These are phyloP conservation scores for Berberis thunbergii DNA, from an alignment of 164 flowering plant genomes.

Conservation along the genomic window DNA sequence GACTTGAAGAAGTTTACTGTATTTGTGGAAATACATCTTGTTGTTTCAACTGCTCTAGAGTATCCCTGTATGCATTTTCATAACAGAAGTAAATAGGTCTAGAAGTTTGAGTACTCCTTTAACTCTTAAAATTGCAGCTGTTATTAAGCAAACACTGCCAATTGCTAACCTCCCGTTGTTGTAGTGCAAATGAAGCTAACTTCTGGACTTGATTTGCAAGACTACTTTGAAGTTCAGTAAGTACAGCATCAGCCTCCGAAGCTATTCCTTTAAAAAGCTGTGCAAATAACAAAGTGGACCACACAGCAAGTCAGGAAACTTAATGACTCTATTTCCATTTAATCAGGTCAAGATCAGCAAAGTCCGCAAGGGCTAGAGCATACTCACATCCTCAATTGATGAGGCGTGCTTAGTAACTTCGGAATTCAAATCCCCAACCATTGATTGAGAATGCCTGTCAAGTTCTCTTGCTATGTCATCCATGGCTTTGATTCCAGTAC, in stretches of 20 bases:
- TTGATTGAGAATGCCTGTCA: conserved; percentile 63
- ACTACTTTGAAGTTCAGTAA: conserved; percentile 67
- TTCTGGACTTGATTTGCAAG: conserved; percentile 66
- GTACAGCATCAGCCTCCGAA: conserved; percentile 70
- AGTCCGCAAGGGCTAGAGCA: too few species aligned
- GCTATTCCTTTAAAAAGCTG: conserved; percentile 81
- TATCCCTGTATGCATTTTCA: conserved; percentile 48
- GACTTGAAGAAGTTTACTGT: conserved; percentile 36
- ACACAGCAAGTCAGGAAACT: neutral
- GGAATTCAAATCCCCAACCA: conserved; percentile 54
- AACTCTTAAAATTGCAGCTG: neutral
- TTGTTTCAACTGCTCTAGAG: conserved; percentile 67
- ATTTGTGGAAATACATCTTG: conserved; percentile 69
- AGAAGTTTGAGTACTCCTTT: neutral
- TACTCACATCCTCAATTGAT: conserved; percentile 65
- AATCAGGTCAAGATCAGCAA: neutral
- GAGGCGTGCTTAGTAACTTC: conserved; percentile 78
- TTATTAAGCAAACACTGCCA: conserved; percentile 3
- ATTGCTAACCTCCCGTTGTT: conserved; percentile 65
- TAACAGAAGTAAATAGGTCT: neutral
- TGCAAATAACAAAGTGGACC: neutral
- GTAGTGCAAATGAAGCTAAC: conserved; percentile 57
- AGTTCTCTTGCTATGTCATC: conserved; percentile 78
- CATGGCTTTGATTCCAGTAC: conserved; percentile 67
- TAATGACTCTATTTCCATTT: neutral